Evolutionary conservation across 441 rosid species (phyloP), one percentile per base, ranked within the genome.

Genomic region (Geranium incanum): DNA sequence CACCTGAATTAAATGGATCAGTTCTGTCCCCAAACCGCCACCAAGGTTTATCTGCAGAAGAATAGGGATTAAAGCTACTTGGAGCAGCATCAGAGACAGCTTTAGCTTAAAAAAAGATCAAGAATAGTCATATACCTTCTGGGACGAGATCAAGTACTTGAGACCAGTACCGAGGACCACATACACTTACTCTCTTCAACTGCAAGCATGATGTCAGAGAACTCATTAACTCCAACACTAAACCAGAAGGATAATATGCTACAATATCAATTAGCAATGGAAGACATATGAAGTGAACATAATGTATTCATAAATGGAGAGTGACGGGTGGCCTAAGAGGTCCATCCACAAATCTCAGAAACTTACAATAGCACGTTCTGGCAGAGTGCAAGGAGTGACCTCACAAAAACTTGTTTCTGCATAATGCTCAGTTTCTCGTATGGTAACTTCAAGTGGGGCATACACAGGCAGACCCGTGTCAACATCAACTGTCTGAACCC

Each of bases 101-200:
- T 5, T 74, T 43, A 74, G 19, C 48, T 67, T 76, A 45, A 50
- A 38, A 70, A 75, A 13, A 64, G 57, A 72, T 73, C 71, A 74
- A 73, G 52, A 41, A 79, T 70, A 68, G 76, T 70, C 72, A 68
- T 70, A 62, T 41, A 90, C 99, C 97, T 86, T 95, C 95, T 59
- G 97, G 93, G 70, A 83, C 83, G 75, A 95, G 92, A 73, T 92
- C 95, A 67, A 90, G 81, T 68, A 86, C 86, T 84, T 92, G 97
- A 80, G 99, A 83, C 97, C 99, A 92, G 81, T 95, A 95, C 59
- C 97, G 88, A 73, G 98, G 99, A 74, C 99, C 96, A 84, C 99
- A 95, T 23, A 95, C 96, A 59, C 82, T 77, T 71, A 92, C 80
- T 36, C 78, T 86, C 84, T 86, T 90, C 83, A 95, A 84, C 99